These are phyloP conservation scores for Arthrobotrys entomopaga DNA, from an alignment of 2,329 filamentous ascomycete species.

Conservation along the genomic window DNA sequence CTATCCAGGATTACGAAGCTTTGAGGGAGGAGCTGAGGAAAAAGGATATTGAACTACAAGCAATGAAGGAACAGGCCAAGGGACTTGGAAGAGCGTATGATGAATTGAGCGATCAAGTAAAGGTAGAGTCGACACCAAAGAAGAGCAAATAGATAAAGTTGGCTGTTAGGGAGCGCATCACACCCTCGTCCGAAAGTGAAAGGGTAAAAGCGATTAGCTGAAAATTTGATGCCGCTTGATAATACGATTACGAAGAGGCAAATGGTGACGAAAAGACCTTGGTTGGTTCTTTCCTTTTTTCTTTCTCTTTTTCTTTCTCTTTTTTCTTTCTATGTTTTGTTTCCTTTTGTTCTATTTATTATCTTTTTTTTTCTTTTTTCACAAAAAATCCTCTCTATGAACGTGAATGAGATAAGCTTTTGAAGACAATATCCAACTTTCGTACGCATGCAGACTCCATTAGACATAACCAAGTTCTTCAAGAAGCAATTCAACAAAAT, in stretches of 20 bases:
- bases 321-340: not conserved
- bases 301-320: not conserved
- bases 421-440: too few species aligned
- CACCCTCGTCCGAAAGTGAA: too few species aligned
- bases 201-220: not conserved
- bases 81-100: constrained; percentile 86
- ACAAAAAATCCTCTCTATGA: not conserved
- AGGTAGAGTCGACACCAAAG: constrained; percentile 68
- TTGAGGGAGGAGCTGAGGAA: constrained; percentile 73
- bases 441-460: too few species aligned
- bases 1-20: constrained; percentile 68
- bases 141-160: constrained; percentile 65
- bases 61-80: constrained; percentile 90
- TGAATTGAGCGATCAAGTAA: constrained; percentile 78
- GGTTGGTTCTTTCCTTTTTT: not conserved
- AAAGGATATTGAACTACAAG: constrained; percentile 85
- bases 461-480: too few species aligned
- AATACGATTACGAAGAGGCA: not conserved
- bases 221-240: not conserved
- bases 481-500: too few species aligned
- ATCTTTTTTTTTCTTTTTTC: too few species aligned
- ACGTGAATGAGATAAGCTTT: not conserved
- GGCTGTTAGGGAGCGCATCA: too few species aligned
- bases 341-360: too few species aligned
- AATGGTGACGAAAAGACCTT: not conserved